A percentile compares a stretch with the other conserved stretches of the same genome.
Evolutionary conservation across 2,329 filamentous ascomycete genomes (phyloP).

Genomic region (Acrocalymma vagum): DNA sequence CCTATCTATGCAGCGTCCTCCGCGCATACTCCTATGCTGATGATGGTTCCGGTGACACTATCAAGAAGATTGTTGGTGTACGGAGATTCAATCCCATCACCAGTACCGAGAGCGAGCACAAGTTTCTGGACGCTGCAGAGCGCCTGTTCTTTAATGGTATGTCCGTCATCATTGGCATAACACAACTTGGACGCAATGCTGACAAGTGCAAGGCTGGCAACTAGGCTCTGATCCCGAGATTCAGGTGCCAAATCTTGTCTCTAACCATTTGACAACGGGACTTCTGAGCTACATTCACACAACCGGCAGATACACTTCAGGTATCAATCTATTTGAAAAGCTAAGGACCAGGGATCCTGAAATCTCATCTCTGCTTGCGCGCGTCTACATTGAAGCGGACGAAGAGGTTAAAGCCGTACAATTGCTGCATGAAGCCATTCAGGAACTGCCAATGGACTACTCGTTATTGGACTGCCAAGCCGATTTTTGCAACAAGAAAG

Average conservation of each 20-base stretch:
- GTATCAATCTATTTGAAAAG: slow-evolving; percentile 98
- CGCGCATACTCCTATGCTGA: slow-evolving; percentile 97
- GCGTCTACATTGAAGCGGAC: slow-evolving; percentile 91
- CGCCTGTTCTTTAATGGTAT: slow-evolving; percentile 91
- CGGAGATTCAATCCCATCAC: slow-evolving; percentile 97
- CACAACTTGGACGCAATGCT: slow-evolving; percentile 9
- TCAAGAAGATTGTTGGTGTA: slow-evolving; percentile 97
- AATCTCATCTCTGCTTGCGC: slow-evolving; percentile 89
- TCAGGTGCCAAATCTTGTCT: slow-evolving; percentile 95
- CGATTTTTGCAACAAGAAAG: slow-evolving; percentile 88
- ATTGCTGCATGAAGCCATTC: slow-evolving; percentile 84
- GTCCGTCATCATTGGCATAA: neutral
- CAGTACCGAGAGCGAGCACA: slow-evolving; percentile 97
- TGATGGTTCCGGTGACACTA: slow-evolving; percentile 90
- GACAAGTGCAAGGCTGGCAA: slow-evolving; percentile 75
- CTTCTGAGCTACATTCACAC: slow-evolving; percentile 95
- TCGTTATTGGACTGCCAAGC: slow-evolving; percentile 95
- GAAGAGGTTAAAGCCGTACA: slow-evolving; percentile 97
- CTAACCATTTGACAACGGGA: slow-evolving; percentile 94
- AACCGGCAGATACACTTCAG: slow-evolving; percentile 91
- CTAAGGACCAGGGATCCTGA: slow-evolving; percentile 89
- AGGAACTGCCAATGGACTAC: slow-evolving; percentile 97
- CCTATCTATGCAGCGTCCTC: slow-evolving; percentile 93
- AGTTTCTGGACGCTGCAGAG: slow-evolving; percentile 93
- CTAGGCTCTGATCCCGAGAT: slow-evolving; percentile 96